Base-by-base conservation (phyloP, 108 stramenopile genomes). In the Seminavis robusta region DNA sequence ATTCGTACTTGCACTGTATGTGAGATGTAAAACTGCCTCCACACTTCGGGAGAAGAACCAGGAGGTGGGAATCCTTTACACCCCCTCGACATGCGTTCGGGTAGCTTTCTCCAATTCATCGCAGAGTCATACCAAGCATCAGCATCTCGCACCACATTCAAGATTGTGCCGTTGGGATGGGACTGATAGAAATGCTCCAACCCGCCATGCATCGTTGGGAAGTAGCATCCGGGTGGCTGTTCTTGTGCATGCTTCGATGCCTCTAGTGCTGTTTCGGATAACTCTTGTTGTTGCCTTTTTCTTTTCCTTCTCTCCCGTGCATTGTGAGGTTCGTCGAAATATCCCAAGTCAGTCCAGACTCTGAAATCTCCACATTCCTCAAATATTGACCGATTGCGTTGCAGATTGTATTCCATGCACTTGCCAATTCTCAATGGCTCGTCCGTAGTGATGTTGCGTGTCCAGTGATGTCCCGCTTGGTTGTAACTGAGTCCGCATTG, bases 1-100 rank as follows among this genome's bases (percentile, higher is more conserved):
- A 69, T 59, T 29, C 79, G 65, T 27, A 80, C 59, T 40, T 76
- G 67, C 24, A 67, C 57, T 26, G 65, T 80, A 30, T 80, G 70
- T 23, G 67, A 71, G 28, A 69, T 33, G 40, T 80, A 80, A 45
- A 80, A 80, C 4, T 67, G 2, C 2, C 19, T 33, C 20, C 33
- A 38, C 3, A 46, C 44, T 36, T 34, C 33, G 33, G 49, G 17
- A 2, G n/a, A 16, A 4, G 33, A 20, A 2, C 3, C 2, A 6
- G 15, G 4, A 11, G 25, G 20, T 15, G 46, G 47, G 13, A 61
- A 51, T 5, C 56, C 56, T n/a, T n/a, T n/a, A n/a, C n/a, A n/a
- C n/a, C n/a, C n/a, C n/a, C n/a, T n/a, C n/a, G n/a, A n/a, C n/a
- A n/a, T n/a, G n/a, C n/a, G n/a, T n/a, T n/a, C n/a, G n/a, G n/a